Percentiles rank a stretch among this genome's conserved stretches.
These are phyloP conservation scores for Komagataea norvegica DNA, from an alignment of 1,139 yeast species.

Conservation along the genomic window DNA sequence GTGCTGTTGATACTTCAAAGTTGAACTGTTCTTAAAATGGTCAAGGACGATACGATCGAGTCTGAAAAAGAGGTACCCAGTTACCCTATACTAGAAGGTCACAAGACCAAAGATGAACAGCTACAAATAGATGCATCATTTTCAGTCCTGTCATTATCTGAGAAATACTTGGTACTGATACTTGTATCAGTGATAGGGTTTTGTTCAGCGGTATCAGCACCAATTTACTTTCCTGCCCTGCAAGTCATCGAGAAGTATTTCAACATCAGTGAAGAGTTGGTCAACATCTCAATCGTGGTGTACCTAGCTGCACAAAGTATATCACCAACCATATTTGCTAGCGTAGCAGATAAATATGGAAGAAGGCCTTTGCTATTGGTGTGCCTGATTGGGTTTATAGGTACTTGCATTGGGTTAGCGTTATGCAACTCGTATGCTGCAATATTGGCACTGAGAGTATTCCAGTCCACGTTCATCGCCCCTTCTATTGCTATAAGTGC, in stretches of 20 bases:
- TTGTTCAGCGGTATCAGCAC: constrained; percentile 62
- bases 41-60: no score
- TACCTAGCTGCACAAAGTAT: constrained; percentile 69
- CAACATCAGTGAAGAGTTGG: constrained; percentile 46
- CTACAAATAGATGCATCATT: neutral
- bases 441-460: constrained; percentile 52
- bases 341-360: constrained; percentile 65
- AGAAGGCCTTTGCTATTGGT: constrained; percentile 58
- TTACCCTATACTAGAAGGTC: no score
- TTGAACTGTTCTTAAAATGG: no score
- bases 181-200: constrained; percentile 45
- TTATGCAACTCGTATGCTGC: constrained; percentile 47
- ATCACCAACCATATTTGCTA: constrained; percentile 59
- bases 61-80: no score
- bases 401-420: constrained; percentile 59
- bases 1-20: no score
- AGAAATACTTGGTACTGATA: constrained; percentile 34
- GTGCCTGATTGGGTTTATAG: constrained; percentile 51
- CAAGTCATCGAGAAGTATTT: constrained; percentile 49
- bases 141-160: constrained; percentile 34
- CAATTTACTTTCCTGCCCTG: constrained; percentile 72
- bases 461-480: constrained; percentile 68
- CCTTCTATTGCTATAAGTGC: constrained; percentile 63
- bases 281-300: constrained; percentile 65
- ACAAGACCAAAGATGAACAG: neutral